Percentiles rank a stretch among this genome's conserved stretches.
These are phyloP conservation scores for Naganishia friedmannii DNA, from an alignment of 768 basidiomycete genomes.

Conservation along the genomic window DNA sequence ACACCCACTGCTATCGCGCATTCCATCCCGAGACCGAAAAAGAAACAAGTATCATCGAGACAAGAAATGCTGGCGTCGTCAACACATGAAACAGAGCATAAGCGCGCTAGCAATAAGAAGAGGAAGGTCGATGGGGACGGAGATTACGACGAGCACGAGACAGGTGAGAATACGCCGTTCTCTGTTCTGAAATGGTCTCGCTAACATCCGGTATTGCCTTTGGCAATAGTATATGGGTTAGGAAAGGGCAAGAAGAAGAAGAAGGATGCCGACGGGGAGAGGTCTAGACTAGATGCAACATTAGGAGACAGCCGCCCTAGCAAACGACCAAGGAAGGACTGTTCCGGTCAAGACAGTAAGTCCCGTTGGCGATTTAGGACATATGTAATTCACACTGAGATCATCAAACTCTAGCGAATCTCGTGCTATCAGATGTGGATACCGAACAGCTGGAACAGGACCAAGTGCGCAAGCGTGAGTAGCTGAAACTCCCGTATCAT, in stretches of 20 bases:
- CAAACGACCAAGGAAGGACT: not conserved
- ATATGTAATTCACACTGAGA: not conserved
- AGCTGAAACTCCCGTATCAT: not conserved
- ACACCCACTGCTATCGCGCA: not conserved
- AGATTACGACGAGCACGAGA: not conserved
- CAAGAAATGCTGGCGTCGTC: not conserved
- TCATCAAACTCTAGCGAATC: not conserved
- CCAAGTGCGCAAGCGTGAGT: not conserved
- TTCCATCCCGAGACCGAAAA: not conserved
- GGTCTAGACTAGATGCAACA: not conserved
- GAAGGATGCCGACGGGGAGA: not conserved
- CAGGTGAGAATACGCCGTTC: not conserved
- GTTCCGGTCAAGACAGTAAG: not conserved
- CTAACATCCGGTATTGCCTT: not conserved
- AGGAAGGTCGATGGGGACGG: conserved; percentile 1
- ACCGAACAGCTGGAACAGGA: not conserved
- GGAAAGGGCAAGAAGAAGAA: conserved; percentile 4
- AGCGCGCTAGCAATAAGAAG: not conserved
- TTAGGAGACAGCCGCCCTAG: not conserved
- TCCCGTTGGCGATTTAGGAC: not conserved
- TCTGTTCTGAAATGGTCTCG: not conserved
- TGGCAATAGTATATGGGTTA: not conserved
- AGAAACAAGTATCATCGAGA: not conserved
- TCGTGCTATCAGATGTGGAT: not conserved
- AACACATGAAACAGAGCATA: not conserved